A percentile compares a stretch with the other conserved stretches of the same genome.
These are phyloP conservation scores for Mycena galericulata DNA, from an alignment of 768 basidiomycete genomes.

Conservation along the genomic window DNA sequence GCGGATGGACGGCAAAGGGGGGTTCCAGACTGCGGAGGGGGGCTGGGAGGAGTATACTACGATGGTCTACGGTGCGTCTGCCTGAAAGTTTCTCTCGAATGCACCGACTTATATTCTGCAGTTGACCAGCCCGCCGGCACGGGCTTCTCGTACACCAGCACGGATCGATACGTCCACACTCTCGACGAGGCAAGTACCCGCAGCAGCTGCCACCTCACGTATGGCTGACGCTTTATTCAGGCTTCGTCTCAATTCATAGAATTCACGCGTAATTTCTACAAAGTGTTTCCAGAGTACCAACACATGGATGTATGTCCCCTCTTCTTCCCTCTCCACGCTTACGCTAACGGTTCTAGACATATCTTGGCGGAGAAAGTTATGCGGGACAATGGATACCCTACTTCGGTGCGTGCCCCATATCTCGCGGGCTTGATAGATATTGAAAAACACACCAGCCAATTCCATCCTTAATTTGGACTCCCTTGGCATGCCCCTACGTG, in stretches of 20 bases:
- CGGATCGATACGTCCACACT: conserved; percentile 86
- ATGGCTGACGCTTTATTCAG: conserved; percentile 49
- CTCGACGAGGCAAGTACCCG: conserved; percentile 65
- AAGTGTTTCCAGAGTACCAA: conserved; percentile 90
- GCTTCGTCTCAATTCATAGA: conserved; percentile 82
- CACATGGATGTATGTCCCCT: conserved; percentile 77
- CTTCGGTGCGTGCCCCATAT: conserved; percentile 67
- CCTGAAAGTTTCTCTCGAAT: conserved; percentile 13
- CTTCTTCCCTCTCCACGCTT: not conserved
- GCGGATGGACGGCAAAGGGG: conserved; percentile 78
- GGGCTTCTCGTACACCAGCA: conserved; percentile 90
- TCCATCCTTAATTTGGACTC: conserved; percentile 74
- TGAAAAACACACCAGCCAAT: conserved; percentile 65
- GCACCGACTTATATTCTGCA: conserved; percentile 45
- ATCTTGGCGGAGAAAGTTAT: conserved; percentile 95
- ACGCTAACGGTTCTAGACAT: conserved; percentile 71
- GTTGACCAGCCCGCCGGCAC: conserved; percentile 99
- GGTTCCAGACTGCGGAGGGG: conserved; percentile 80
- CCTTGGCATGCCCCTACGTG: conserved; percentile 75
- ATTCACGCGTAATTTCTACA: conserved; percentile 90
- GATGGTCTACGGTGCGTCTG: conserved; percentile 86
- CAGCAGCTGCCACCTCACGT: not conserved
- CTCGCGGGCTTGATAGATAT: conserved; percentile 1
- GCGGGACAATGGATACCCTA: conserved; percentile 99
- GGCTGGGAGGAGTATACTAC: conserved; percentile 99